Conservation (phyloP, 2,329 filamentous ascomycete species). For the Colletotrichum sp. region DNA sequence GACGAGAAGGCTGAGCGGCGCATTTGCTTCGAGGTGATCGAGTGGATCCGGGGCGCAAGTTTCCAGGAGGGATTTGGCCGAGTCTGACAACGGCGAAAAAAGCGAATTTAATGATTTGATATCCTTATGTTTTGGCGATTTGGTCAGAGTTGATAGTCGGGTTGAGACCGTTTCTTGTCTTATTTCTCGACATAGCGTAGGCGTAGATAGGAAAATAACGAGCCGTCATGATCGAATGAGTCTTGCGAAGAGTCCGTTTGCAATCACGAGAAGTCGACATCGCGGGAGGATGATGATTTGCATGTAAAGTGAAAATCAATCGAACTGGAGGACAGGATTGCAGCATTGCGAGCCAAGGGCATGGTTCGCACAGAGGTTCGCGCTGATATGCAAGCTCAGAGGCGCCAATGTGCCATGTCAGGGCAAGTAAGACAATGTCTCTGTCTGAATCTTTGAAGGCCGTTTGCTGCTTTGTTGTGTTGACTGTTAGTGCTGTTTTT, state of each 20-base stretch:
- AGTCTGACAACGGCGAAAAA: background rate
- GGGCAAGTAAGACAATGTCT: background rate
- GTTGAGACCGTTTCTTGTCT: background rate
- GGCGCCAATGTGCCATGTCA: background rate
- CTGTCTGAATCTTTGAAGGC: background rate
- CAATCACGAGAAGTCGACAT: background rate
- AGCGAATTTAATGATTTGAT: background rate
- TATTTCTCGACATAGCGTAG: constrained; percentile 15
- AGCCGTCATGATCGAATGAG: background rate
- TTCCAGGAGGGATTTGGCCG: constrained; percentile 37
- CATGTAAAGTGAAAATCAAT: background rate
- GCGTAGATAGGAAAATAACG: constrained; percentile 11
- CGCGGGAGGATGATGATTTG: background rate
- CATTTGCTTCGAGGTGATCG: constrained; percentile 85
- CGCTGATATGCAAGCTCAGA: background rate
- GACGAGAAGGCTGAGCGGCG: constrained; percentile 76
- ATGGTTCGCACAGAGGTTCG: background rate
- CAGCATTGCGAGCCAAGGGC: background rate
- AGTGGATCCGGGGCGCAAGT: constrained; percentile 69
- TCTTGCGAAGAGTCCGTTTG: background rate
- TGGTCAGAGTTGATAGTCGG: background rate
- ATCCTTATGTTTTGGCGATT: background rate
- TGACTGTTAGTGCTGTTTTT: background rate
- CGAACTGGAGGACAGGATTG: background rate
- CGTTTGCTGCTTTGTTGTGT: background rate